Conservation (phyloP, 2,329 filamentous ascomycete species). For the Aspergillus candidus region DNA sequence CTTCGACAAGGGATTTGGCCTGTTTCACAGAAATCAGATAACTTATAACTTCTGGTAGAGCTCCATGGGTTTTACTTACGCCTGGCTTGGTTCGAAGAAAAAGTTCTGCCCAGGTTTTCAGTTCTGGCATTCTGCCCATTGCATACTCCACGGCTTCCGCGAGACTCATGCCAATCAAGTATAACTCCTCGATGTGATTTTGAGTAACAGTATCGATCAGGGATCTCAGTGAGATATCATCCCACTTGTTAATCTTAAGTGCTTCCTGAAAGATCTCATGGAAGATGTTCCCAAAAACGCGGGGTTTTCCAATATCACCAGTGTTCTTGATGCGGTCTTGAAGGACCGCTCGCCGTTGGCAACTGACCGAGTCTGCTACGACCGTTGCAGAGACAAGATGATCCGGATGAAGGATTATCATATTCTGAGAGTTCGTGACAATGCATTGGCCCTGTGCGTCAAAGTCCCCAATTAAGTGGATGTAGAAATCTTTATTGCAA, state of each 20-base stretch:
- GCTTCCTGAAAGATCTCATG: conserved; percentile 95
- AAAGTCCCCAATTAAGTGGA: conserved; percentile 82
- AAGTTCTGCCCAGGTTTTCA: conserved; percentile 74
- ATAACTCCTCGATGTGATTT: conserved; percentile 80
- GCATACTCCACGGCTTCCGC: conserved; percentile 72
- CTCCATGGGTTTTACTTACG: conserved; percentile 39
- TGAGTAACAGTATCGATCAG: conserved; percentile 65
- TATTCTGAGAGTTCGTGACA: conserved; percentile 75
- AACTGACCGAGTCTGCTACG: conserved; percentile 92
- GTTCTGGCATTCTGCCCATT: conserved; percentile 71
- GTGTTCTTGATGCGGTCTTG: conserved; percentile 94
- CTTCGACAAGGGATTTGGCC: conserved; percentile 67
- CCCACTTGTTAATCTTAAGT: conserved; percentile 76
- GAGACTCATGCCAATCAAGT: conserved; percentile 73
- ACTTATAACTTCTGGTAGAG: background rate
- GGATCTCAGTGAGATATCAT: conserved; percentile 57
- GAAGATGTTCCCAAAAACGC: conserved; percentile 87
- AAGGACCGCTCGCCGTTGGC: conserved; percentile 81
- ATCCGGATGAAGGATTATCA: conserved; percentile 89
- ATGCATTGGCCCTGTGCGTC: conserved; percentile 65
- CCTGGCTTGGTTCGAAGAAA: conserved; percentile 70
- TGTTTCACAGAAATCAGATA: conserved; percentile 24
- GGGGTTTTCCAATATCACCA: conserved; percentile 67
- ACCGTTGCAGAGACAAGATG: conserved; percentile 92
- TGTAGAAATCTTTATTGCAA: conserved; percentile 65